These are phyloP conservation scores for Eleusine coracana DNA, from an alignment of 176 grass and related monocot genomes.

Conservation along the genomic window DNA sequence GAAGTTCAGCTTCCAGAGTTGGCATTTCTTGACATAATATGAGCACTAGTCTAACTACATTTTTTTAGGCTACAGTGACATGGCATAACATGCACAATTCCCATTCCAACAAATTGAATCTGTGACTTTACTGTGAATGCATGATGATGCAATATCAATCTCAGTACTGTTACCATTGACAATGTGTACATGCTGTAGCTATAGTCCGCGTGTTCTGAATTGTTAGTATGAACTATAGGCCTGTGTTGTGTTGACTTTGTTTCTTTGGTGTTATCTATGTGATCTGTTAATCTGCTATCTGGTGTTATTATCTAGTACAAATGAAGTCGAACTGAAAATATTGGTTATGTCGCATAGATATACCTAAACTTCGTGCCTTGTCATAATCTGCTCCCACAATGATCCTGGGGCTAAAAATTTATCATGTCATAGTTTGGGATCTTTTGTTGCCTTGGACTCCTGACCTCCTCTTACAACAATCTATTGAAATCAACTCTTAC, in stretches of 20 bases:
- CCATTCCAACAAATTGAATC: background rate
- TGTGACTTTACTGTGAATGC: background rate
- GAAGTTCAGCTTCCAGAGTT: background rate
- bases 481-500: background rate
- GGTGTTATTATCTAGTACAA: background rate
- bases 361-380: background rate
- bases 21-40: slow-evolving; percentile 7
- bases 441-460: background rate
- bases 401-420: background rate
- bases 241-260: background rate
- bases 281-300: background rate
- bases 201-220: background rate
- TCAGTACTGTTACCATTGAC: background rate
- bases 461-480: background rate
- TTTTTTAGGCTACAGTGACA: background rate
- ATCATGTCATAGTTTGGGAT: slow-evolving; percentile 8
- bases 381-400: background rate
- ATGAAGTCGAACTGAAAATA: slow-evolving; percentile 8
- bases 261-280: background rate
- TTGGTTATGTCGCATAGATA: background rate
- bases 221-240: background rate
- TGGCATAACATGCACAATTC: background rate
- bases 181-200: slow-evolving; percentile 8
- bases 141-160: background rate
- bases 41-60: background rate